phyloP scores from a whole-genome alignment of 352 stramenopile genomes.

The Globisporangium acanthophoron region DNA sequence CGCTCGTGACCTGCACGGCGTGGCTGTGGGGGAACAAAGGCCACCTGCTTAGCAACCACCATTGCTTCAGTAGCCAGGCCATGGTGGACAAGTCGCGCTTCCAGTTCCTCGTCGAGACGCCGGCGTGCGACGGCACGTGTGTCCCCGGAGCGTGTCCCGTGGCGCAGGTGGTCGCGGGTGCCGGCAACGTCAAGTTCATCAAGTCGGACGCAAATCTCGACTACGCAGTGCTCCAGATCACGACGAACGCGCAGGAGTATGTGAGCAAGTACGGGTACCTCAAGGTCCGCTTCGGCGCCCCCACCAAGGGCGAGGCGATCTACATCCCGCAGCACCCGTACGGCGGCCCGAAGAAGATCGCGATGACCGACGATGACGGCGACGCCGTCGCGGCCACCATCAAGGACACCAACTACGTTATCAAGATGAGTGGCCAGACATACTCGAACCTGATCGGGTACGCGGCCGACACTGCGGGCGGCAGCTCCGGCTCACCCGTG shows the following conservation, averaged over 20 bases:
- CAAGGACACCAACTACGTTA: constrained; percentile 25
- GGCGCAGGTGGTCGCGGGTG: constrained; percentile 29
- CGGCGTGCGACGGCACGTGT: constrained; percentile 24
- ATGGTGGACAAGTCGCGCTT: constrained; percentile 30
- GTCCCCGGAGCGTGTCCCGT: constrained; percentile 18
- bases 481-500: constrained; percentile 22
- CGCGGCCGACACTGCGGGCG: constrained; percentile 29
- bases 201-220: constrained; percentile 45
- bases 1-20: constrained; percentile 37
- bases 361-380: constrained; percentile 41
- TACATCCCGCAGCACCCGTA: constrained; percentile 71
- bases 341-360: constrained; percentile 57
- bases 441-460: constrained; percentile 25
- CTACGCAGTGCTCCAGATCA: constrained; percentile 52
- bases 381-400: constrained; percentile 24
- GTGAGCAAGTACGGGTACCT: constrained; percentile 57
- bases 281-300: constrained; percentile 42
- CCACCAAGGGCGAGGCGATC: constrained; percentile 44
- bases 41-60: no score
- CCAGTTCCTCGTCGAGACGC: constrained; percentile 18
- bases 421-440: constrained; percentile 22
- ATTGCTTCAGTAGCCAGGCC: constrained; percentile 28
- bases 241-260: constrained; percentile 22
- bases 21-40: no score
- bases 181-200: constrained; percentile 46